These are phyloP conservation scores for Paramecium pentaurelia DNA, from an alignment of 73 alveolate species.

Conservation along the genomic window DNA sequence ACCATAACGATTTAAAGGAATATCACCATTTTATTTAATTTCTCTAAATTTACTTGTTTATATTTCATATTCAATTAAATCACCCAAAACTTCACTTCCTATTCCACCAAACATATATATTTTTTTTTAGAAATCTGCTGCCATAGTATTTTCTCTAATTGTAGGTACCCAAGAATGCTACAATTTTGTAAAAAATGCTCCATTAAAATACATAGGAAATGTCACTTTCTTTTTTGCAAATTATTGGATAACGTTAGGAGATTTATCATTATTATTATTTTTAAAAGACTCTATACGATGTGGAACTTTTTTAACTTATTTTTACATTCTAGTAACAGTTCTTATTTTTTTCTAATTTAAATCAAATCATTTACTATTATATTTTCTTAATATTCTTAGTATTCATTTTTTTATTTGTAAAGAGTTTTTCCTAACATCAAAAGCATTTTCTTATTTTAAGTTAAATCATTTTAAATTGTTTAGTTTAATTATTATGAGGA, in stretches of 20 bases:
- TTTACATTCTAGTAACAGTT: background rate
- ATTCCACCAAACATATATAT: constrained; percentile 30
- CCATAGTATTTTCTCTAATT: constrained; percentile 30
- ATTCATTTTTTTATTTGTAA: background rate
- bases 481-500: background rate
- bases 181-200: background rate
- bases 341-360: constrained; percentile 16
- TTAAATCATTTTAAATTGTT: background rate
- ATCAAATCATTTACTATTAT: background rate
- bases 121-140: constrained; percentile 2
- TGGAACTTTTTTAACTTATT: background rate
- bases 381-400: background rate
- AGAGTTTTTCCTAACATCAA: background rate
- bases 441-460: background rate
- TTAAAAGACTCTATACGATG: background rate
- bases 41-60: background rate
- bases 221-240: background rate
- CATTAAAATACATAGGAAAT: background rate
- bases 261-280: background rate
- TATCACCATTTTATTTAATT: constrained; percentile 24
- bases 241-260: background rate
- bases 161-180: background rate
- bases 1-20: constrained; percentile 14
- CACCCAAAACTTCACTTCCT: constrained; percentile 34
- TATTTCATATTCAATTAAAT: constrained; percentile 29